These are phyloP conservation scores for Arxiozyma telluris DNA, from an alignment of 1,139 yeast genomes.

Conservation along the genomic window DNA sequence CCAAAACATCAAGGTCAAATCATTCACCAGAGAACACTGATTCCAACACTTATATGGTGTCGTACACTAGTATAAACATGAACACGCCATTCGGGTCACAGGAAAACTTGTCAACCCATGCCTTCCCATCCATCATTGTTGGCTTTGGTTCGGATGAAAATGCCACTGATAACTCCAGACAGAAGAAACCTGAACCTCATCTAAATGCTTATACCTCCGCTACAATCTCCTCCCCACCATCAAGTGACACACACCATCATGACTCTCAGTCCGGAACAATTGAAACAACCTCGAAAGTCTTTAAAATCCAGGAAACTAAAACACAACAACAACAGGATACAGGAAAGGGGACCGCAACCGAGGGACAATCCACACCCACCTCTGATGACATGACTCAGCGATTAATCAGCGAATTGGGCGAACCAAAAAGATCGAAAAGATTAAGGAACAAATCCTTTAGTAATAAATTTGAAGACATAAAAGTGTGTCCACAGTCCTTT, in stretches of 20 bases:
- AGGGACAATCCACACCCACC: background rate
- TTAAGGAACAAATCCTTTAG: slow-evolving; percentile 46
- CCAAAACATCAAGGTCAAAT: slow-evolving; percentile 10
- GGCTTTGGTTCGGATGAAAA: slow-evolving; percentile 12
- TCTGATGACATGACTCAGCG: background rate
- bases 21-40: no score
- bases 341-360: background rate
- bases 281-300: background rate
- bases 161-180: background rate
- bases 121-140: slow-evolving; percentile 22
- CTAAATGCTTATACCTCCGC: background rate
- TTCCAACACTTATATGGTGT: no score
- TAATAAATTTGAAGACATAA: slow-evolving; percentile 63
- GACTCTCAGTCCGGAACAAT: background rate
- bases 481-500: slow-evolving; percentile 79
- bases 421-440: slow-evolving; percentile 32
- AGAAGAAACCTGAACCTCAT: no score
- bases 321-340: background rate
- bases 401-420: slow-evolving; percentile 6
- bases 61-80: no score
- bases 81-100: slow-evolving; percentile 1
- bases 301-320: background rate
- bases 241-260: no score
- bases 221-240: no score
- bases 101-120: slow-evolving; percentile 11